Percentiles rank a stretch among this genome's conserved stretches.
phyloP scores from a whole-genome alignment of 768 basidiomycete genomes.

The Auricularia sp. region DNA sequence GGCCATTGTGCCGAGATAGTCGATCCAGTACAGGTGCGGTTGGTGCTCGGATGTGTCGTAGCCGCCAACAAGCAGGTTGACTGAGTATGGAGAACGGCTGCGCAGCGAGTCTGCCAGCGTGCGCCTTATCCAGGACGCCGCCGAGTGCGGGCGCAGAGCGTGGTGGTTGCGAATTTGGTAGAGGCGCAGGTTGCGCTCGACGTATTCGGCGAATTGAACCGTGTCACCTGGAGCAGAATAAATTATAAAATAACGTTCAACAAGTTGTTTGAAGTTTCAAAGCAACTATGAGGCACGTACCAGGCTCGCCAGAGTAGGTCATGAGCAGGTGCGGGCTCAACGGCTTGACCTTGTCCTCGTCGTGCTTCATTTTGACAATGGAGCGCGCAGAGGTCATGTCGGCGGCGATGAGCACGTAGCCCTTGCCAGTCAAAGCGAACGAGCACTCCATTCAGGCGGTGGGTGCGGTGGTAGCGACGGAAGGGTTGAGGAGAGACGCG shows the following conservation, averaged over 20 bases:
- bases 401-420: slow-evolving; percentile 84
- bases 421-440: slow-evolving; percentile 86
- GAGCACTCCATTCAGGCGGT: slow-evolving; percentile 65
- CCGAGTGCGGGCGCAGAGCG: slow-evolving; percentile 79
- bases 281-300: slow-evolving; percentile 23
- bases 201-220: slow-evolving; percentile 89
- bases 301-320: slow-evolving; percentile 92
- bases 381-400: slow-evolving; percentile 85
- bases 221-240: slow-evolving; percentile 63
- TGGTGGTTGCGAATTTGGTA: slow-evolving; percentile 93
- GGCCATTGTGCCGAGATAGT: slow-evolving; percentile 85
- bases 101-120: slow-evolving; percentile 82
- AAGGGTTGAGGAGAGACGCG: no score
- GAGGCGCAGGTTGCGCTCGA: slow-evolving; percentile 90
- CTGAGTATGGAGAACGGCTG: slow-evolving; percentile 77
- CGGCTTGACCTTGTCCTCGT: slow-evolving; percentile 93
- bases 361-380: slow-evolving; percentile 94
- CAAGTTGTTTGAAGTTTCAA: slow-evolving; percentile 1
- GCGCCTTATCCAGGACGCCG: slow-evolving; percentile 91
- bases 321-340: slow-evolving; percentile 87
- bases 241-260: not conserved
- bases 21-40: slow-evolving; percentile 89
- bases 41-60: slow-evolving; percentile 54
- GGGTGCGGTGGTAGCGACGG: no score
- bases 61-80: slow-evolving; percentile 88